Evolutionary conservation across 2,329 filamentous ascomycete genomes (phyloP).

Genomic region (Aureobasidium sp.): DNA sequence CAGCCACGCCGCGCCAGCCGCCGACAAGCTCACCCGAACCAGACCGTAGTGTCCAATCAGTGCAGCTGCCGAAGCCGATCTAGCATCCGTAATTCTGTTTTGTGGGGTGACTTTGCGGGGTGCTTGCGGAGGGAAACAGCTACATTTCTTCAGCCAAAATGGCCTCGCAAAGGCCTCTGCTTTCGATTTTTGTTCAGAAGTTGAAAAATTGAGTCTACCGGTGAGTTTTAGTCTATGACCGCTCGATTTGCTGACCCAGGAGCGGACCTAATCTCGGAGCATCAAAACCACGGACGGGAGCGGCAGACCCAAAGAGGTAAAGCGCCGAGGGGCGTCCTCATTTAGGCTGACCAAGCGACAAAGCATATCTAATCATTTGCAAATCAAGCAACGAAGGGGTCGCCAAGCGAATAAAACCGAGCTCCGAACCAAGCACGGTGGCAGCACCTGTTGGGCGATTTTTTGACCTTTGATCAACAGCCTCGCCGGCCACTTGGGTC

Average conservation of each 20-base stretch:
- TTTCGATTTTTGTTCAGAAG: not conserved
- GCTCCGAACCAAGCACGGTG: not conserved
- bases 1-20: not conserved
- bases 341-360: not conserved
- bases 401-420: slow-evolving; percentile 1
- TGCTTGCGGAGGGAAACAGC: not conserved
- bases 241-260: not conserved
- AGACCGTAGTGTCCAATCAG: not conserved
- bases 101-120: not conserved
- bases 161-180: not conserved
- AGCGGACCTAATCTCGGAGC: not conserved
- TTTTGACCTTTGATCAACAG: not conserved
- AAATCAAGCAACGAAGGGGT: not conserved
- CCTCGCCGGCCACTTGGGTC: not conserved
- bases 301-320: not conserved
- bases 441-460: not conserved
- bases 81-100: not conserved
- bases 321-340: not conserved
- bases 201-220: not conserved
- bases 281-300: not conserved
- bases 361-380: not conserved
- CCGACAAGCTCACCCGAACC: not conserved
- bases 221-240: not conserved
- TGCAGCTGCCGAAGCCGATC: not conserved
- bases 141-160: not conserved